Evolutionary conservation across 2,329 filamentous ascomycete genomes (phyloP).

Genomic region (Talaromyces sp.): DNA sequence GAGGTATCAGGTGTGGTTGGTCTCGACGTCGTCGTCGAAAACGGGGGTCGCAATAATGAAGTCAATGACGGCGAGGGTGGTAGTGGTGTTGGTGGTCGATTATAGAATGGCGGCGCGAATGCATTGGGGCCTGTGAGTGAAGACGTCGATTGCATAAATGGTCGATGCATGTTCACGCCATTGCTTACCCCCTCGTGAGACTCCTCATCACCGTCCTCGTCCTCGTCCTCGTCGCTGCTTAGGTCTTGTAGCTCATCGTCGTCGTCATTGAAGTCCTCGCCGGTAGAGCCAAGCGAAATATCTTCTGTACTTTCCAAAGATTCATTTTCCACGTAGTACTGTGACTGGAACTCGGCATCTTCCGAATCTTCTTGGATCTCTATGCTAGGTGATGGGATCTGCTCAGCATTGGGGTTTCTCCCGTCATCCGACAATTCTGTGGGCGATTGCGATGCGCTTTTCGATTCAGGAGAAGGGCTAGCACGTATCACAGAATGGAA

Average conservation of each 20-base stretch:
- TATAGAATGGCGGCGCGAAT: conserved; percentile 89
- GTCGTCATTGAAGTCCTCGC: conserved; percentile 16
- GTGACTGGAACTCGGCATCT: conserved; percentile 37
- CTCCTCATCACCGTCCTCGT: conserved; percentile 20
- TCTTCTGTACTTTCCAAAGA: conserved; percentile 31
- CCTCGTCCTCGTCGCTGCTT: conserved; percentile 16
- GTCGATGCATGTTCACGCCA: conserved; percentile 28
- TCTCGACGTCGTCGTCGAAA: conserved; percentile 68
- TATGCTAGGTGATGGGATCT: conserved; percentile 10
- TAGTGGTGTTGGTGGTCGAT: conserved; percentile 88
- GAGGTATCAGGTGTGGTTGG: conserved; percentile 90
- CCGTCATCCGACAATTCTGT: not conserved
- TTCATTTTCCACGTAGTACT: conserved; percentile 42
- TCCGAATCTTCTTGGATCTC: conserved; percentile 12
- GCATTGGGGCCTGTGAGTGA: conserved; percentile 42
- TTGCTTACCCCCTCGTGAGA: not conserved
- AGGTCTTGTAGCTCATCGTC: conserved; percentile 16
- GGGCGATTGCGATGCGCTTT: not conserved
- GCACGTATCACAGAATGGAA: conserved; percentile 7
- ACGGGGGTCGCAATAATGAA: conserved; percentile 73
- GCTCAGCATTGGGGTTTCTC: not conserved
- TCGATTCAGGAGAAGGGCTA: not conserved
- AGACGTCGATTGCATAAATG: conserved; percentile 40
- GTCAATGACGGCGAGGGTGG: conserved; percentile 91
- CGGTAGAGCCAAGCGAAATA: conserved; percentile 11